Evolutionary conservation across 306 rosid species (phyloP), one percentile per base, ranked within the genome.

Genomic region (Medicago lupulina): DNA sequence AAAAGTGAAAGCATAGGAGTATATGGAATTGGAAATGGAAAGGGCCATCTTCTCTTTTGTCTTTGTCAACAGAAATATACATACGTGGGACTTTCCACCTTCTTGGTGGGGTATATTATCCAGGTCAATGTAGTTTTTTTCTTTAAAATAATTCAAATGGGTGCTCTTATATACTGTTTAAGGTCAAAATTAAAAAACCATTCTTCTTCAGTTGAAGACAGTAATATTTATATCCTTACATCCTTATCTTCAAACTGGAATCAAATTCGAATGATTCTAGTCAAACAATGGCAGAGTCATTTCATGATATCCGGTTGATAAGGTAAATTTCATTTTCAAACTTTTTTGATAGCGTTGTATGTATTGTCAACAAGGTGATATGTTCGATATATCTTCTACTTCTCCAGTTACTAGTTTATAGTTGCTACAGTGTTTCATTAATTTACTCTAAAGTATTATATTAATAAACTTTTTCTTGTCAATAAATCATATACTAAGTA

Each of bases 91-190:
- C 68, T 76, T 51, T 71, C 79, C 78, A 77, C 77, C 55, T 15
- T 50, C 39, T 62, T 75, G 77, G 87, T 84, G 83, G 87, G 87
- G 80, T 64, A 80, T 73, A 77, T 67, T 44, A 15, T 57, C 68
- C 78, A 36, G 69, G 76, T 76, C 80, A 63, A 61, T 54, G 43
- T 67, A 23, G 21, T 21, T 68, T 68, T 58, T 57, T 21, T 7
- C 16, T 41, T 12, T 19, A 13, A 31, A 34, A 61, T 28, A n/a
- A 75, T 44, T 16, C 9, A 54, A 40, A 43, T 55, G 28, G 43
- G 58, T 71, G 73, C 44, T 47, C 61, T 17, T 54, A 41, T 19
- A 51, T 46, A 60, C 76, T 72, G 79, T 57, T 83, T 14, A 74
- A 68, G 68, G 73, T 76, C 82, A 76, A 75, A 50, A 31, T 61